A percentile compares a stretch with the other conserved stretches of the same genome.
phyloP scores from a whole-genome alignment of 192 early-diverging fungal genomes.

The Backusella liffmaniae region DNA sequence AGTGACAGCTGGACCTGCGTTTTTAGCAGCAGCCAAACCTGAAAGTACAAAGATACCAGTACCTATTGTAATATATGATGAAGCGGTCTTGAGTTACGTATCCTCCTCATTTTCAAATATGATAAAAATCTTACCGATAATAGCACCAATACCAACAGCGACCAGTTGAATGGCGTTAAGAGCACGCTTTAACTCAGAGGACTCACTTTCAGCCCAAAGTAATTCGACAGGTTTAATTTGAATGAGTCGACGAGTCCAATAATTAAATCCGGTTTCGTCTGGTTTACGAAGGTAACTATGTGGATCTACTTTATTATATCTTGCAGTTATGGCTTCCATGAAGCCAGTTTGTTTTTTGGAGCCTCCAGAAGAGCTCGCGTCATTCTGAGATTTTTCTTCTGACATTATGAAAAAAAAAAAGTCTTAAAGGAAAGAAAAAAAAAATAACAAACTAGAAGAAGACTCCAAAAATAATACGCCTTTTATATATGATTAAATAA shows the following conservation, averaged over 20 bases:
- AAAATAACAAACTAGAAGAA: not conserved
- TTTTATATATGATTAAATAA: not conserved
- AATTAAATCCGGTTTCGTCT: conserved; percentile 16
- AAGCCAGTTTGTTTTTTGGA: not conserved
- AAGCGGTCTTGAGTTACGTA: not conserved
- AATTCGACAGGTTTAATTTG: conserved; percentile 35
- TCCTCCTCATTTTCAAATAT: not conserved
- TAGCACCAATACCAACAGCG: conserved; percentile 34
- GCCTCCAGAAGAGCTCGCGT: not conserved
- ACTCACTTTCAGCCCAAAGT: conserved; percentile 16
- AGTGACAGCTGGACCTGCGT: conserved; percentile 83
- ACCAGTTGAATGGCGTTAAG: conserved; percentile 17
- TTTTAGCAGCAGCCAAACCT: conserved; percentile 68
- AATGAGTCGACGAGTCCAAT: conserved; percentile 17
- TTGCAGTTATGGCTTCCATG: not conserved
- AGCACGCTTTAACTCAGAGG: conserved; percentile 23
- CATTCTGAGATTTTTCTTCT: not conserved
- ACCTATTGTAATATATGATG: not conserved
- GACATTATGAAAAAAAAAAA: not conserved
- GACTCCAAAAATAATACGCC: not conserved
- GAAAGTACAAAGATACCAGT: conserved; percentile 42
- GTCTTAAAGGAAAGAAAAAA: not conserved
- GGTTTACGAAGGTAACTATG: conserved; percentile 23
- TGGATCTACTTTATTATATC: conserved; percentile 26
- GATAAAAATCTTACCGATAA: conserved; percentile 19